Conservation (phyloP, 1,284 basidiomycete species). For the Cronartium quercuum region DNA sequence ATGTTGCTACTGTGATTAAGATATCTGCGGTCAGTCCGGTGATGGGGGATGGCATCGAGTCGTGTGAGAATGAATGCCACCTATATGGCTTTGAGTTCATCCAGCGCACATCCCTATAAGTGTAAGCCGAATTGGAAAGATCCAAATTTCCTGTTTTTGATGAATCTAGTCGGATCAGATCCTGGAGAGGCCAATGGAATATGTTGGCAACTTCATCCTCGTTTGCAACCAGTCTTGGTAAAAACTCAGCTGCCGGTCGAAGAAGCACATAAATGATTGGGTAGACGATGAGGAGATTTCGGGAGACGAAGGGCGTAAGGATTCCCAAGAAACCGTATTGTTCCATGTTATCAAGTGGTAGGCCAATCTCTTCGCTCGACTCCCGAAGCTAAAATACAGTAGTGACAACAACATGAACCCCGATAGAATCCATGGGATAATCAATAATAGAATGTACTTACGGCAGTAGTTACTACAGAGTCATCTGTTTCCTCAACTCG, state of each 20-base stretch:
- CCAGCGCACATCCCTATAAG: constrained; percentile 16
- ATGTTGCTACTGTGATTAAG: not conserved
- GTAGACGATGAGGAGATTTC: constrained; percentile 23
- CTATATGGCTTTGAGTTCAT: constrained; percentile 18
- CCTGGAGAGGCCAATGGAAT: constrained; percentile 11
- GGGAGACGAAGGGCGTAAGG: constrained; percentile 15
- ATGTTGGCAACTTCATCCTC: constrained; percentile 23
- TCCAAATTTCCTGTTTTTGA: not conserved
- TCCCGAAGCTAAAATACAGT: constrained; percentile 11
- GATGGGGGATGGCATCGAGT: constrained; percentile 8
- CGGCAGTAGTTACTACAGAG: constrained; percentile 10
- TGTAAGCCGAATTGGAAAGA: not conserved
- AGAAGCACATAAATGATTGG: constrained; percentile 5
- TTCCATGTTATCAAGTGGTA: constrained; percentile 4
- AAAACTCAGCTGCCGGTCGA: not conserved
- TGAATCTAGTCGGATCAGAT: not conserved
- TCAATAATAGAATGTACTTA: not conserved
- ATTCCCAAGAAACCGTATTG: constrained; percentile 7
- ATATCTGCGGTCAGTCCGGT: constrained; percentile 35
- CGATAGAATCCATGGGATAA: not conserved
- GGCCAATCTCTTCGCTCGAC: constrained; percentile 25
- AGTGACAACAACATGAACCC: not conserved
- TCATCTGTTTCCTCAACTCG: constrained; percentile 3
- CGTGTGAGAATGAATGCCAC: constrained; percentile 8
- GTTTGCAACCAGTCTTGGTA: constrained; percentile 12